These are phyloP conservation scores for Psilocybe tampanensis DNA, from an alignment of 768 basidiomycete species.

Conservation along the genomic window DNA sequence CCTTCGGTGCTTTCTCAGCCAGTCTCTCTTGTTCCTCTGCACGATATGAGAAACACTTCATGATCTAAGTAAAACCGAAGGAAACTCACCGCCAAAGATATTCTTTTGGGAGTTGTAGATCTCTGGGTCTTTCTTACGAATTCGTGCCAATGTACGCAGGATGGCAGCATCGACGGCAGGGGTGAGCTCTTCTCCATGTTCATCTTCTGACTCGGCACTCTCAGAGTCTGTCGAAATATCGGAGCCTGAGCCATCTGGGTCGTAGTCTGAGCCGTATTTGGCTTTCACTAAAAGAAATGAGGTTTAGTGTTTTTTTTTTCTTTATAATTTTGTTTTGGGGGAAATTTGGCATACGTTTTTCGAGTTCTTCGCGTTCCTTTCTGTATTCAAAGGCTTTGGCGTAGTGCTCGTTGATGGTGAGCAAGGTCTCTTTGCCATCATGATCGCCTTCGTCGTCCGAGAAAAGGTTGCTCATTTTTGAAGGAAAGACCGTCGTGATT, in stretches of 20 bases:
- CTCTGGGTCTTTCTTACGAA: constrained; percentile 77
- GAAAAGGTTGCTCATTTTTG: constrained; percentile 16
- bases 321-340: no score
- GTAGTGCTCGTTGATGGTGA: constrained; percentile 38
- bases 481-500: not conserved
- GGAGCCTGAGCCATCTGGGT: constrained; percentile 48
- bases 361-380: constrained; percentile 85
- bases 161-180: constrained; percentile 94
- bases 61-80: not conserved
- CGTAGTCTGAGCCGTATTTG: constrained; percentile 80
- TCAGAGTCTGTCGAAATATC: constrained; percentile 65
- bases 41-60: not conserved
- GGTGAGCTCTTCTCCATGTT: constrained; percentile 93
- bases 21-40: constrained; percentile 70
- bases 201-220: constrained; percentile 84
- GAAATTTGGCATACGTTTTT: constrained; percentile 75
- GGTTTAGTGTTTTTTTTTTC: no score
- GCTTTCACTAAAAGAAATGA: constrained; percentile 61
- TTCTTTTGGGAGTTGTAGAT: constrained; percentile 76
- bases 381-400: constrained; percentile 83
- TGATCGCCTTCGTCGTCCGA: constrained; percentile 25
- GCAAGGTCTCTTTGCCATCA: constrained; percentile 14
- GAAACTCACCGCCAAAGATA: constrained; percentile 75
- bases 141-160: constrained; percentile 84
- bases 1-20: constrained; percentile 21